Evolutionary conservation across 164 flowering plant genomes (phyloP).

Genomic region (Stephania japonica): DNA sequence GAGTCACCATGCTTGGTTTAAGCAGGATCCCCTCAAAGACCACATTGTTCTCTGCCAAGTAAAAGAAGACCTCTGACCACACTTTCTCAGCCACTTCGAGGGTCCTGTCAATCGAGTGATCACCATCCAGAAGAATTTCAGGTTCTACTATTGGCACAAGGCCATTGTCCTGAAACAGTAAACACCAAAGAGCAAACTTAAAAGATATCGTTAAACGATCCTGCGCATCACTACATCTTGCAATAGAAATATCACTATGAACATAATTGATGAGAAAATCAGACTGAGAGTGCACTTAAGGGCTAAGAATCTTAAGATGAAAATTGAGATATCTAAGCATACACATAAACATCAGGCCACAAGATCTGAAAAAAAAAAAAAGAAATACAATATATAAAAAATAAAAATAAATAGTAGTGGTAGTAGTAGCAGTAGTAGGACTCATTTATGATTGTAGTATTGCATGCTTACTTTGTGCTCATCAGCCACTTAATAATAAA

Average conservation of each 20-base stretch:
- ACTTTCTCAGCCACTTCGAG: constrained; percentile 77
- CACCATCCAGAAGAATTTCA: constrained; percentile 86
- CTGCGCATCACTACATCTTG: neutral
- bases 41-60: constrained; percentile 76
- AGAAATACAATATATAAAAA: neutral
- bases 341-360: neutral
- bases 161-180: constrained; percentile 56
- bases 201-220: neutral
- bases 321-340: too few species aligned
- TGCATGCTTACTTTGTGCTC: neutral
- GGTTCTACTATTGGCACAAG: constrained; percentile 87
- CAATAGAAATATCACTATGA: neutral
- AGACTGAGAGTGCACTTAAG: neutral
- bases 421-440: too few species aligned
- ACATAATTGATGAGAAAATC: too few species aligned
- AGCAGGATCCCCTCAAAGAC: constrained; percentile 70
- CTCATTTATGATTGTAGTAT: neutral
- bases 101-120: constrained; percentile 72
- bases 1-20: constrained; percentile 92
- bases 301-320: neutral
- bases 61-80: constrained; percentile 77
- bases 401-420: too few species aligned
- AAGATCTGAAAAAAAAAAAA: neutral
- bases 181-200: neutral
- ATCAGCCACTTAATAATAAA: neutral